phyloP scores from a whole-genome alignment of 2,329 filamentous ascomycete genomes.

The Fusarium veterinarium region DNA sequence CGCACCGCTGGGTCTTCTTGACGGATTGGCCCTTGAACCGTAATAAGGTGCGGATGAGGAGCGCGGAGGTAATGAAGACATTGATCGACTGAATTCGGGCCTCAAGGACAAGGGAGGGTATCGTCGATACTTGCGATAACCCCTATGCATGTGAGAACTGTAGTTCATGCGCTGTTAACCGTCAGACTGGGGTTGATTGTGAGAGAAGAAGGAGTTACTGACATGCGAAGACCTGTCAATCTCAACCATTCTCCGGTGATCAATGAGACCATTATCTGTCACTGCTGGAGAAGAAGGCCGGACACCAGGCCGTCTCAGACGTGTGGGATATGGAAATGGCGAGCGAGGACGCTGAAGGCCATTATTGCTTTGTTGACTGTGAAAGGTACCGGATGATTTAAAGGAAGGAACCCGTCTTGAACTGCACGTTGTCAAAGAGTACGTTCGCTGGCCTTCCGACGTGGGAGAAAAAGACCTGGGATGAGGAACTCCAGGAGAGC shows the following conservation, averaged over 20 bases:
- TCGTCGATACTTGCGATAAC: constrained; percentile 51
- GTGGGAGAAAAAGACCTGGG: constrained; percentile 56
- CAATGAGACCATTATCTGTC: constrained; percentile 59
- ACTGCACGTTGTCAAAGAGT: constrained; percentile 65
- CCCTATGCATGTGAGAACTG: constrained; percentile 55
- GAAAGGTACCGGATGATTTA: constrained; percentile 60
- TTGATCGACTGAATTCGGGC: constrained; percentile 55
- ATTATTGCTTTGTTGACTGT: constrained; percentile 57
- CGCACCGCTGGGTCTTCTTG: constrained; percentile 53
- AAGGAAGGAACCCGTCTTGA: constrained; percentile 60
- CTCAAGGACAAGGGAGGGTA: constrained; percentile 55
- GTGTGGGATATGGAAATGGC: constrained; percentile 68
- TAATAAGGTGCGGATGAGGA: constrained; percentile 44
- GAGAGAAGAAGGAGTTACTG: constrained; percentile 33
- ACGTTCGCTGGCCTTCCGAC: constrained; percentile 61
- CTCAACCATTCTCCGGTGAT: constrained; percentile 63
- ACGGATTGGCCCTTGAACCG: constrained; percentile 38
- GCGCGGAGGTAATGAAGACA: constrained; percentile 52
- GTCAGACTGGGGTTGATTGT: background rate
- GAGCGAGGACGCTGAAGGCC: constrained; percentile 65
- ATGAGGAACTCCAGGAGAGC: constrained; percentile 59
- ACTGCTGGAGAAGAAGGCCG: constrained; percentile 62
- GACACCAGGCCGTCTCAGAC: constrained; percentile 65
- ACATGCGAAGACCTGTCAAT: constrained; percentile 62
- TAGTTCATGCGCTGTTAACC: constrained; percentile 57